Evolutionary conservation across 169 alveolate species (phyloP), one percentile per base, ranked within the genome.

Genomic region (Cryptosporidium parvum): DNA sequence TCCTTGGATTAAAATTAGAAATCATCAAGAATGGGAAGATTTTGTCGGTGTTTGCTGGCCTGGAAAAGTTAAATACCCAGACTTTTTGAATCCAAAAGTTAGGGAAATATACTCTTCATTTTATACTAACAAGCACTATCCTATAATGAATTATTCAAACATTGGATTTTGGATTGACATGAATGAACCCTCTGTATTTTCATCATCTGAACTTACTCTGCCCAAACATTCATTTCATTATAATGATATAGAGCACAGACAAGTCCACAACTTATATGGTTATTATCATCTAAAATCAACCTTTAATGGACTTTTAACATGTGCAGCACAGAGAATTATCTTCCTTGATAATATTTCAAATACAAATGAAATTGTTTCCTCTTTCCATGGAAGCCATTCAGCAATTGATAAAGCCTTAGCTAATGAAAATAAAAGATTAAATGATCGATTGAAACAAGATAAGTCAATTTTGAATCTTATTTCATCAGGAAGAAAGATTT

Each of bases 161-260:
- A 44, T 80, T n/a, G 85, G 75, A 9, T 58, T 94, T 62, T 96
- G 98, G 98, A 94, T 94, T 71, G 99, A 97, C 91, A 97, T 97
- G 99, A 97, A 97, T 85, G 99, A 97, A 75, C 99, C 99, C 26
- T 91, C 97, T 14, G 97, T 96, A 44, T 96, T 97, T 86, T 92
- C 93, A 52, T 87, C 93, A 9, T 92, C 92, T 42, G 98, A 97
- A 85, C 86, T 92, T 39, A 93, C 99, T 44, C 92, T 97, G 95
- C 97, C 97, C 10, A 95, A 94, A 75, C 85, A 93, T 33, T 89
- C 91, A 29, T 73, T 91, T n/a, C 96, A 94, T 91, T 84, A 70
- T 52, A 85, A 80, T 23, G 37, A 26, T 45, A 59, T 84, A 12
- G 94, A 91, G 69, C 95, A 93, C 58, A 67, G 95, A 48, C 91